These are phyloP conservation scores for Strobilomyces echinocephalus DNA, from an alignment of 768 basidiomycete genomes.

Conservation along the genomic window DNA sequence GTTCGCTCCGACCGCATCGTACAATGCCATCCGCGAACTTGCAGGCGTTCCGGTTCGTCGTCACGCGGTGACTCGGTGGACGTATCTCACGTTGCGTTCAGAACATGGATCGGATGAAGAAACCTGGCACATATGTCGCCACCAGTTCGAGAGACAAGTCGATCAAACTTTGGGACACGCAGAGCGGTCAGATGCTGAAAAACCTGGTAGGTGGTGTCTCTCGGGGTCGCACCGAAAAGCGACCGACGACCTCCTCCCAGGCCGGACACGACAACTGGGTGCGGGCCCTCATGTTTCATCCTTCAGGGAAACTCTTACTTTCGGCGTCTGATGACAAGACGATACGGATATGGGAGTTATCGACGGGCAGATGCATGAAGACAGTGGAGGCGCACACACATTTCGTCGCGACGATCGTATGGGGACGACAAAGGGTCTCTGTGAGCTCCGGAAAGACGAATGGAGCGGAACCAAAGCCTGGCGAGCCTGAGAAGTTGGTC, in stretches of 20 bases:
- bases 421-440: constrained; percentile 60
- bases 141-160: constrained; percentile 90
- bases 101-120: constrained; percentile 49
- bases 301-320: constrained; percentile 80
- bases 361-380: constrained; percentile 80
- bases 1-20: constrained; percentile 75
- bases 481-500: constrained; percentile 51
- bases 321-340: constrained; percentile 92
- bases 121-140: constrained; percentile 56
- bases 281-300: constrained; percentile 83
- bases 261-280: constrained; percentile 90
- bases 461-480: constrained; percentile 26
- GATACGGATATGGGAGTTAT: constrained; percentile 84
- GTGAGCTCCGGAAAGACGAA: constrained; percentile 39
- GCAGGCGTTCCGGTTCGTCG: constrained; percentile 60
- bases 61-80: constrained; percentile 6
- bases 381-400: constrained; percentile 84
- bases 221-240: not conserved
- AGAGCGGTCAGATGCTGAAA: constrained; percentile 75
- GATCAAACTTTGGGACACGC: constrained; percentile 87
- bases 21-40: constrained; percentile 72
- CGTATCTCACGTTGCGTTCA: constrained; percentile 19
- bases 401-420: constrained; percentile 76
- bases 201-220: constrained; percentile 49
- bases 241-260: constrained; percentile 31